A percentile compares a stretch with the other conserved stretches of the same genome.
phyloP scores from a whole-genome alignment of 2,329 filamentous ascomycete genomes.

The Chaetomium sp. region DNA sequence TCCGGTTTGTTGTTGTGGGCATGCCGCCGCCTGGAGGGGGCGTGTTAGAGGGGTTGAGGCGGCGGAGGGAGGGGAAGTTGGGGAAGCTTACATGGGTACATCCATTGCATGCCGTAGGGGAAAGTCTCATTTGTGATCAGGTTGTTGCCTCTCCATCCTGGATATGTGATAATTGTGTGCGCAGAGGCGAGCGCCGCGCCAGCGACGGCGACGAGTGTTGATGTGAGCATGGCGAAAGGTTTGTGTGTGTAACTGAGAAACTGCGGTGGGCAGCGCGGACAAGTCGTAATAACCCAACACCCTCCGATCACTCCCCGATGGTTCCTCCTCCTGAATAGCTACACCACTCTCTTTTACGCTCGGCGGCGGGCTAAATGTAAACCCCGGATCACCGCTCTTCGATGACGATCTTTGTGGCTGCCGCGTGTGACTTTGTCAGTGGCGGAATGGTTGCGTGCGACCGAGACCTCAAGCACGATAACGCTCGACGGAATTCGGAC shows the following conservation, averaged over 20 bases:
- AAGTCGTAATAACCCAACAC: neutral
- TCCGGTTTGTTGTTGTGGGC: conserved; percentile 75
- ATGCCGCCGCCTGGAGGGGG: conserved; percentile 74
- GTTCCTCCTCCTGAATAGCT: conserved; percentile 12
- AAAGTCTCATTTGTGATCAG: conserved; percentile 75
- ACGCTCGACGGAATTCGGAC: neutral
- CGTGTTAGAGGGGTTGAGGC: conserved; percentile 10
- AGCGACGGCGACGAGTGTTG: conserved; percentile 48
- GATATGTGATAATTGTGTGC: conserved; percentile 86
- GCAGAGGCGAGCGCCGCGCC: conserved; percentile 57
- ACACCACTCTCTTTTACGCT: conserved; percentile 7
- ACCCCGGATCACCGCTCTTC: conserved; percentile 24
- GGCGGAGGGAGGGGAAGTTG: neutral
- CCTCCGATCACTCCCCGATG: conserved; percentile 7
- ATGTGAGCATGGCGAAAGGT: conserved; percentile 49
- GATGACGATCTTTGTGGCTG: conserved; percentile 29
- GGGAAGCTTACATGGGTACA: conserved; percentile 78
- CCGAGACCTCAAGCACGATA: conserved; percentile 11
- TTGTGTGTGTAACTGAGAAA: conserved; percentile 11
- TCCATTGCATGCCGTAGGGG: conserved; percentile 93
- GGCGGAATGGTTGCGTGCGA: conserved; percentile 15
- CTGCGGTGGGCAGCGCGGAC: neutral
- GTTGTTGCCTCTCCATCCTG: conserved; percentile 85
- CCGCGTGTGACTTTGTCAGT: conserved; percentile 14
- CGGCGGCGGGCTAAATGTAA: conserved; percentile 15